Evolutionary conservation across 257 asterid species (phyloP).

Genomic region (Solanum etuberosum): DNA sequence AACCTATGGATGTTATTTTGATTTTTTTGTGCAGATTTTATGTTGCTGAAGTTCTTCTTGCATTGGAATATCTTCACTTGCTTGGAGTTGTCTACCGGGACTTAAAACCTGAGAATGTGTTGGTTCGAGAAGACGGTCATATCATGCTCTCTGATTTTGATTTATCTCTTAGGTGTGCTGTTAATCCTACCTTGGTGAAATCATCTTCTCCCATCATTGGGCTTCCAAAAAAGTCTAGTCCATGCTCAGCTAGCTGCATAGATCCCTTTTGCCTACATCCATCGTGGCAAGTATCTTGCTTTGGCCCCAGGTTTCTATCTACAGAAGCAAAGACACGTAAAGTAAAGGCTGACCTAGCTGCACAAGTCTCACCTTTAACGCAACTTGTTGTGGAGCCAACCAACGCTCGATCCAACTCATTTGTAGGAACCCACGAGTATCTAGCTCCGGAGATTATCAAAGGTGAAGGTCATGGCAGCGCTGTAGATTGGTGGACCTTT

Average conservation of each 20-base stretch:
- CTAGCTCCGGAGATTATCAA: constrained; percentile 67
- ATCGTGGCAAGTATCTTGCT: constrained; percentile 54
- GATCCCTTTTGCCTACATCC: constrained; percentile 25
- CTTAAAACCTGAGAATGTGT: constrained; percentile 68
- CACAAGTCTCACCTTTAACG: constrained; percentile 13
- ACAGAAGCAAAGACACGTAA: constrained; percentile 24
- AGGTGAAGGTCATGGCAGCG: constrained; percentile 72
- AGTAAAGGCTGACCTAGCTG: constrained; percentile 23
- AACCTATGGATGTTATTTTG: background rate
- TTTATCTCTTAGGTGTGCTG: constrained; percentile 51
- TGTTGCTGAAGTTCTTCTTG: constrained; percentile 73
- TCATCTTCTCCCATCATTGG: background rate
- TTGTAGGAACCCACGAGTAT: constrained; percentile 70
- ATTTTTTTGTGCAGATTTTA: constrained; percentile 38
- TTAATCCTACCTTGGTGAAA: constrained; percentile 49
- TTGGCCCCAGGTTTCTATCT: constrained; percentile 17
- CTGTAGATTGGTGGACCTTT: constrained; percentile 76
- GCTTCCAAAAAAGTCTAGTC: constrained; percentile 21
- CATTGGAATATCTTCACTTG: constrained; percentile 73
- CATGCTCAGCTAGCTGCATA: constrained; percentile 7
- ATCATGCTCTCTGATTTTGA: constrained; percentile 82
- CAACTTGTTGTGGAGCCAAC: constrained; percentile 61
- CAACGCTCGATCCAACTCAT: constrained; percentile 59
- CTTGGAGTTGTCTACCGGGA: constrained; percentile 76
- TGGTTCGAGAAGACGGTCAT: constrained; percentile 71